A percentile compares a stretch with the other conserved stretches of the same genome.
Evolutionary conservation across 805 yeast genomes (phyloP).

Genomic region (Starmerella ratchasimensis): DNA sequence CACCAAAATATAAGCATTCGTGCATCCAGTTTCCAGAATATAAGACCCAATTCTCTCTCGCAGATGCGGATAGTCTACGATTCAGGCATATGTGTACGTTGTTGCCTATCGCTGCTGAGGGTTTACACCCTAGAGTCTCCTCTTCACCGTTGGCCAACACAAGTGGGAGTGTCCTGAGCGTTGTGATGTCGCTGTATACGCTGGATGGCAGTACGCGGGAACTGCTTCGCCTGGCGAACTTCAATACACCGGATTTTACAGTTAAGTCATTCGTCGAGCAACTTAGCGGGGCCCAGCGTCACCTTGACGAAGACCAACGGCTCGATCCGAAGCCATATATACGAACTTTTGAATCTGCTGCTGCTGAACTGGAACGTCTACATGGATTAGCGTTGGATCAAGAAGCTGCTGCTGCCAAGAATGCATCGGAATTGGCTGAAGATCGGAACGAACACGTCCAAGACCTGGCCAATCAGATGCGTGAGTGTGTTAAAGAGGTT

Average conservation of each 20-base stretch:
- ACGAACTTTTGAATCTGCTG: conserved; percentile 77
- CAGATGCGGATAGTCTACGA: no score
- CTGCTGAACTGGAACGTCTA: conserved; percentile 53
- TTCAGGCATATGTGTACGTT: no score
- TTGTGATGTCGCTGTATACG: conserved; percentile 21
- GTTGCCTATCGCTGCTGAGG: no score
- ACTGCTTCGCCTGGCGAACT: conserved; percentile 24
- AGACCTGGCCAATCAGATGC: conserved; percentile 37
- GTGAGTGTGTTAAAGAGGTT: conserved; percentile 25
- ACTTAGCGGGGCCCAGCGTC: conserved; percentile 52
- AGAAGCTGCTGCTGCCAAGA: conserved; percentile 39
- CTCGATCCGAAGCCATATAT: conserved; percentile 91
- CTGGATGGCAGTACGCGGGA: conserved; percentile 25
- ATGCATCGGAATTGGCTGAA: conserved; percentile 48
- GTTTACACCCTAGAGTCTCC: no score
- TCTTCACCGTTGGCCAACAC: no score
- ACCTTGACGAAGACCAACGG: conserved; percentile 22
- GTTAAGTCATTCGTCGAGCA: conserved; percentile 72
- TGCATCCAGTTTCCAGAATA: no score
- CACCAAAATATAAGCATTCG: no score
- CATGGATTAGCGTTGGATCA: conserved; percentile 40
- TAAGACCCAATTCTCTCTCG: no score
- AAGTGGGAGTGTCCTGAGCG: no score
- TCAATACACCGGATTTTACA: conserved; percentile 32
- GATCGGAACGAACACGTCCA: conserved; percentile 56